Evolutionary conservation across 208 protist species (phyloP), one percentile per base, ranked within the genome.

Genomic region (Angomonas deanei): DNA sequence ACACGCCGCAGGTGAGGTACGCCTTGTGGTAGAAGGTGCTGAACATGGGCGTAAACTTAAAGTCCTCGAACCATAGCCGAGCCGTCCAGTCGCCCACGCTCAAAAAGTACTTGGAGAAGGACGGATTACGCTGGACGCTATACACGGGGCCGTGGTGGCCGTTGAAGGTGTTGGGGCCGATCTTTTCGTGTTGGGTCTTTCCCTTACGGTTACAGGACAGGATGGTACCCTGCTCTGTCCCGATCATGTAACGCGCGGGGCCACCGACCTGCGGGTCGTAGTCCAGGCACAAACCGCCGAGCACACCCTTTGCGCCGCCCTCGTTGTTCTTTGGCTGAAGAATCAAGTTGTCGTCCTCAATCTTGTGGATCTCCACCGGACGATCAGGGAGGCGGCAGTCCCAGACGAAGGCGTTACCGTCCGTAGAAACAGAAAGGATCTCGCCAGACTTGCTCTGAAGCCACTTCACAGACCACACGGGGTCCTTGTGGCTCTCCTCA

Each of bases 141-240:
- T 98, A 98, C 24, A 99, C 84, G 11, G 97, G 97, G 0, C 97
- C 97, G 73, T 98, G 93, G 75, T 98, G 97, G 8, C 94, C 95
- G 62, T 94, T 88, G 74, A 97, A 98, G 54, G 86, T 92, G 76
- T 97, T 94, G 24, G 84, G 68, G n/a, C 86, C 83, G 49, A 98
- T 88, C 71, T 97, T 97, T 42, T 98, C 94, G 36, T 80, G 66
- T 67, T 93, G 86, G 26, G 87, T 94, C 73, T 98, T 98, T 38
- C 88, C 91, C 74, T 98, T 98, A 52, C 93, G 88, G 78, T 98
- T 97, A 78, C 88, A 95, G 10, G 86, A 92, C 4, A 98, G 76
- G 56, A 98, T 87, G 10, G 82, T 90, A 58, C 97, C 97, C 69
- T 98, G 91, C 81, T 98, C 97, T 10, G 95, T 98, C 59, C 97